Evolutionary conservation across 2,329 filamentous ascomycete species (phyloP).

Genomic region (Akanthomyces muscarius): DNA sequence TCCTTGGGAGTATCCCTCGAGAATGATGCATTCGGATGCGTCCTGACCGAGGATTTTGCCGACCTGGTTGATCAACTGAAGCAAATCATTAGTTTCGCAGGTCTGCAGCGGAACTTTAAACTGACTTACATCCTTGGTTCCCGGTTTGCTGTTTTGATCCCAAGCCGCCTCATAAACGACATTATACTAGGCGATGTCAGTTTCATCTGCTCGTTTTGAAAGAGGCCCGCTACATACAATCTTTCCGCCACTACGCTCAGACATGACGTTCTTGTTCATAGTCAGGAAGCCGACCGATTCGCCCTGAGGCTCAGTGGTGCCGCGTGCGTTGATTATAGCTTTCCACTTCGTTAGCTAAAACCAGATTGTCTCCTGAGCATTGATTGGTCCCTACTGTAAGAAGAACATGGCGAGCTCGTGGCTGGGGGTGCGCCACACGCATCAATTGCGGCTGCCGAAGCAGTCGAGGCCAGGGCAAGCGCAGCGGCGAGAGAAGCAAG

Average conservation of each 20-base stretch:
- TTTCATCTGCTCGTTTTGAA: not conserved
- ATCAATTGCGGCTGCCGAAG: not conserved
- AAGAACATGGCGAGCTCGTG: conserved; percentile 3
- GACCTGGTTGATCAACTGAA: conserved; percentile 8
- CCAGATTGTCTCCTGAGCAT: no score
- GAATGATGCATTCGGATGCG: conserved; percentile 14
- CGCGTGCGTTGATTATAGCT: conserved; percentile 18
- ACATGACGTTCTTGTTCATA: conserved; percentile 15
- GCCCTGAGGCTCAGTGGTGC: conserved; percentile 16
- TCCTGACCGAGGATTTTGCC: conserved; percentile 3
- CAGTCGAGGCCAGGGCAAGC: conserved; percentile 2
- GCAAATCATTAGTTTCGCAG: not conserved
- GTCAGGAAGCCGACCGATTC: conserved; percentile 14
- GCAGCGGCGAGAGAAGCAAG: not conserved
- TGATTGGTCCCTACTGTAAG: conserved; percentile 1
- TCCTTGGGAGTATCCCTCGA: conserved; percentile 19
- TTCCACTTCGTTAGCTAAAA: not conserved
- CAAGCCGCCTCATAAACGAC: conserved; percentile 13
- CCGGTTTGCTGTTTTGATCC: conserved; percentile 10
- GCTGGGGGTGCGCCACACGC: not conserved
- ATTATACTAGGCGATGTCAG: conserved; percentile 14
- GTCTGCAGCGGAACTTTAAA: not conserved
- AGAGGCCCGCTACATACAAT: not conserved
- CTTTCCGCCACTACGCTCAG: conserved; percentile 5
- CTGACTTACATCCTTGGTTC: conserved; percentile 14